Conservation (phyloP, 331 rosid genomes). For the Saraca asoca region DNA sequence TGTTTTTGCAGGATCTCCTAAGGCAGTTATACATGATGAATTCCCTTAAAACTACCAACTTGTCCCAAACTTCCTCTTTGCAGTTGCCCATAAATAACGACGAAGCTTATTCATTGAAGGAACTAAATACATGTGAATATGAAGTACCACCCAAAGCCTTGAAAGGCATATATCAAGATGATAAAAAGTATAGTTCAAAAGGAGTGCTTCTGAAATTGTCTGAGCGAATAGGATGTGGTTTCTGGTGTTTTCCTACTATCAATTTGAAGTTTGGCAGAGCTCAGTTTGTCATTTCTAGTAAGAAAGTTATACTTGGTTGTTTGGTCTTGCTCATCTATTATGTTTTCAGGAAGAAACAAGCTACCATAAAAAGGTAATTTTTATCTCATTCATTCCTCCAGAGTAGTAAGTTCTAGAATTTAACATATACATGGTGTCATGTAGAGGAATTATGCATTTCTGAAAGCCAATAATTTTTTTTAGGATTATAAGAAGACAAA, state of each 20-base stretch:
- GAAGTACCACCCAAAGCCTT: conserved; percentile 37
- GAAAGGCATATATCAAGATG: conserved; percentile 33
- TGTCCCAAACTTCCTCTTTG: conserved; percentile 41
- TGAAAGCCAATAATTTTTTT: conserved; percentile 24
- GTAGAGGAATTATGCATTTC: background rate
- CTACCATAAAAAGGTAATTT: conserved; percentile 59
- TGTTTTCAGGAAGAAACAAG: conserved; percentile 58
- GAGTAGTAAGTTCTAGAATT: background rate
- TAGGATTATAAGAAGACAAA: conserved; percentile 58
- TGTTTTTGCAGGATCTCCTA: conserved; percentile 52
- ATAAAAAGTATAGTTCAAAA: conserved; percentile 37
- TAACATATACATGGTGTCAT: background rate
- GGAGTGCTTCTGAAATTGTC: conserved; percentile 50
- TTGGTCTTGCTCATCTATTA: conserved; percentile 57
- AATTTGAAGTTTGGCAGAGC: conserved; percentile 66
- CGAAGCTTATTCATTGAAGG: conserved; percentile 40
- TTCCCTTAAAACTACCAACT: conserved; percentile 50
- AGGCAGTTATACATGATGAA: conserved; percentile 63
- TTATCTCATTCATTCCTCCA: background rate
- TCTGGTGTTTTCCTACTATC: conserved; percentile 69
- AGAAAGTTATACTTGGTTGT: conserved; percentile 63
- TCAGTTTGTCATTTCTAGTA: conserved; percentile 55
- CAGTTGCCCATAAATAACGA: conserved; percentile 35
- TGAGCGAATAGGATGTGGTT: conserved; percentile 55
- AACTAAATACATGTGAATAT: conserved; percentile 27